Evolutionary conservation across 2,329 filamentous ascomycete genomes (phyloP).

Genomic region (Emergomyces orientalis): DNA sequence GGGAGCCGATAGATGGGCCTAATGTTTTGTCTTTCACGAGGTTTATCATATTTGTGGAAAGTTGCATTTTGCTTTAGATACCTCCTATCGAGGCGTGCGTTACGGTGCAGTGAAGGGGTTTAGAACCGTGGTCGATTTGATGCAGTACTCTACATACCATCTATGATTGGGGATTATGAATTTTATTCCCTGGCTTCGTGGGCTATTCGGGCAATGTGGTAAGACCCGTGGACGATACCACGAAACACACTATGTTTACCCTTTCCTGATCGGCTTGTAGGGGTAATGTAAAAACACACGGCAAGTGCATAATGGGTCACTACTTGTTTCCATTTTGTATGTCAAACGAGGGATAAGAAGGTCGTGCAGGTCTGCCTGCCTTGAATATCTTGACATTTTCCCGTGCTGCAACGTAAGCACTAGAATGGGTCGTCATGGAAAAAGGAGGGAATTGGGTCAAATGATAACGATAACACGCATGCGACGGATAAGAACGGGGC

Average conservation of each 20-base stretch:
- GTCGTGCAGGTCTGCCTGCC: not conserved
- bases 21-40: not conserved
- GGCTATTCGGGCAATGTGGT: not conserved
- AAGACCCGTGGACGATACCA: not conserved
- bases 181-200: not conserved
- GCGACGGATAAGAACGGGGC: not conserved
- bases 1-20: conserved; percentile 23
- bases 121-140: not conserved
- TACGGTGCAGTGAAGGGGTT: not conserved
- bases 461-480: not conserved
- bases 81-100: not conserved
- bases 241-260: not conserved
- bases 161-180: not conserved
- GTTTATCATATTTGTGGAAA: not conserved
- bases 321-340: not conserved
- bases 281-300: not conserved
- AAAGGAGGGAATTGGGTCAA: not conserved
- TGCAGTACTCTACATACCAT: not conserved
- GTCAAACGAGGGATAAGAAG: not conserved
- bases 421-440: not conserved
- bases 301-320: not conserved
- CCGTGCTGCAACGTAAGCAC: no score
- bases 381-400: not conserved
- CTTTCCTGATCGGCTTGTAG: not conserved
- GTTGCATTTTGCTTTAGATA: not conserved